Evolutionary conservation across 495 filamentous ascomycete genomes (phyloP), one percentile per base, ranked within the genome.

Genomic region (Penicillium mononematosum): DNA sequence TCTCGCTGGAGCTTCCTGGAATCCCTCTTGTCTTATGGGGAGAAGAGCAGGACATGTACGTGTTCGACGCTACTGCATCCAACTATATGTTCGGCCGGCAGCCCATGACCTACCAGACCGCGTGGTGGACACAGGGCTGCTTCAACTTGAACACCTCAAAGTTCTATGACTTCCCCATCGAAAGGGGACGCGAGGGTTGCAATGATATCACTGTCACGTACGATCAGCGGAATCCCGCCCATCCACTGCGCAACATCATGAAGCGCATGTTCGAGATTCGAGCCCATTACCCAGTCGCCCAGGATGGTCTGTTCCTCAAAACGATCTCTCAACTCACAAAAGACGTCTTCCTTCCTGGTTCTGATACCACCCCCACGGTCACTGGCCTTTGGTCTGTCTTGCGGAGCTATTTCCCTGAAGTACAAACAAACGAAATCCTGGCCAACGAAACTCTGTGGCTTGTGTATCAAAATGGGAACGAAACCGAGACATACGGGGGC

Each of bases 41-140:
- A n/a, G 78, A 82, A 58, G 79, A 82, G 59, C 79, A 82, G 64
- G 77, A 72, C 6, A 76, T 77, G 53, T 79, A 82, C 48, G 70
- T 78, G 24, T 67, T 79, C 24, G 78, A 81, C 25, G 79, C 73
- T 53, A 77, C 76, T 39, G 76, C 76, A 19, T 58, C 64, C n/a
- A 77, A 79, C 57, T 80, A 81, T 50, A 65, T 82, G 24, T 81
- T 77, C 51, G 79, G 79, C 12, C 70, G 79, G 27, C 71, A 74
- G 56, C 67, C 78, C 29, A 79, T 82, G 74, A 68, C 72, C 17
- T 77, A 76, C n/a, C 61, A 70, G 36, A 73, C 70, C 7, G 79
- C 79, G 7, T 82, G 79, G 79, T 77, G 80, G 60, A 64, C 71
- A 50, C 77, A 82, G 50, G 79, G 79, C 22, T 82, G 79, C 60